Evolutionary conservation across 768 basidiomycete genomes (phyloP), one percentile per base, ranked within the genome.

Genomic region (Pleurotus citrinopileatus): DNA sequence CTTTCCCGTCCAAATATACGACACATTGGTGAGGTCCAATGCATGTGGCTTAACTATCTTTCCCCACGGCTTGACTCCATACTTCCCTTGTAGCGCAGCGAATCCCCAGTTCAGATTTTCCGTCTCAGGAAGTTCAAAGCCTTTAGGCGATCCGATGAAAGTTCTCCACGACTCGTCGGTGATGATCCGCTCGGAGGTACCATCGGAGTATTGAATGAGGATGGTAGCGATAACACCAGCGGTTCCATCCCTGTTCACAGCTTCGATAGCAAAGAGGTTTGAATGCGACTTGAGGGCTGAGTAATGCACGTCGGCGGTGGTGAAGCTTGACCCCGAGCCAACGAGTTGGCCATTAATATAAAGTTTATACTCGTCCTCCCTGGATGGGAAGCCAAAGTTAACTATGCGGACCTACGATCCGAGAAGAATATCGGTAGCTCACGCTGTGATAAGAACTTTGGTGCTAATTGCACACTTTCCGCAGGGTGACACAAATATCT

Each of bases 341-440:
- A 67, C 57, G 9, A 56, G 34, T 2, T 55, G 54, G 3, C 69
- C 70, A 38, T 69, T 65, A 5, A 61, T 61, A 20, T 63, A 70
- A 2, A 72, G 55, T 4, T 65, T 59, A 50, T 63, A 69, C 32
- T 52, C 59, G 53, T 69, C 61, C 59, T 73, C 72, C 23, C 51
- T 52, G 19, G 6, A 13, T 45, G 19, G 23, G 20, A 9, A 45
- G 43, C 43, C 13, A n/a, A 12, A 19, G 43, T 8, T 20, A 15
- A 23, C 20, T 20, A 17, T 15, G 20, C 15, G 43, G n/a, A n/a
- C 15, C 17, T 15, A 17, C 20, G 20, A 28, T 28, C 17, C 28
- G 17, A 6, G 15, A 28, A 29, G 25, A 29, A 34, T 9, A n/a
- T 9, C 9, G 3, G n/a, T 34, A 38, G 23, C 51, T 52, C 26